Evolutionary conservation across 2,329 filamentous ascomycete genomes (phyloP), one percentile per base, ranked within the genome.

Genomic region (Claviceps cyperi): DNA sequence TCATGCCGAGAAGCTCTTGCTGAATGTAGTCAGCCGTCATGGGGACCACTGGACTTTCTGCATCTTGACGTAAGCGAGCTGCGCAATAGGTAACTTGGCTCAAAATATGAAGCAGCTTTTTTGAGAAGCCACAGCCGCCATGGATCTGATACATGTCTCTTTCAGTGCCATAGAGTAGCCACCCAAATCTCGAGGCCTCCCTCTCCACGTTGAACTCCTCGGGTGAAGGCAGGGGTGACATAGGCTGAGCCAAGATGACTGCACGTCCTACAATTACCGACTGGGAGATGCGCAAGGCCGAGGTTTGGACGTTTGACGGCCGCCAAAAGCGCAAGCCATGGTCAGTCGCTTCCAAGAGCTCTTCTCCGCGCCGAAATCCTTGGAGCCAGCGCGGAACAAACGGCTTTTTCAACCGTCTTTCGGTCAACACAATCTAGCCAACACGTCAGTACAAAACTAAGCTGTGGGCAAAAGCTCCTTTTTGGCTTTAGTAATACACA

Each of bases 111-210:
- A 70, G 58, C 4, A 70, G 56, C 40, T 62, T 65, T 48, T 66
- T 68, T 0, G 67, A 69, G 50, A 69, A 69, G 9, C 67, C 67
- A 45, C 67, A 70, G 0, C 65, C 67, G 8, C 67, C 67, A 44
- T 70, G 67, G 4, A 70, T 66, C 48, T 68, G 59, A 36, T 60
- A 63, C 53, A 64, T 62, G 11, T 68, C 64, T 17, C 51, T 53
- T 36, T 61, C 57, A 0, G 60, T 62, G 3, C 66, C 67, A 41
- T 69, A 67, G 0, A 67, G 57, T 8, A 70, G 60, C 65, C 67
- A 70, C 7, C 59, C 62, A 46, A 70, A 69, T 22, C 66, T 59
- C 2, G 56, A 52, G 1, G 62, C 53, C 47, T 67, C 61, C 9
- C 54, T 50, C 24, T 60, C 52, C 0, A 59, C 56, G 19, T 66